Evolutionary conservation across 805 yeast genomes (phyloP).

Genomic region (Barnettozyma californica): DNA sequence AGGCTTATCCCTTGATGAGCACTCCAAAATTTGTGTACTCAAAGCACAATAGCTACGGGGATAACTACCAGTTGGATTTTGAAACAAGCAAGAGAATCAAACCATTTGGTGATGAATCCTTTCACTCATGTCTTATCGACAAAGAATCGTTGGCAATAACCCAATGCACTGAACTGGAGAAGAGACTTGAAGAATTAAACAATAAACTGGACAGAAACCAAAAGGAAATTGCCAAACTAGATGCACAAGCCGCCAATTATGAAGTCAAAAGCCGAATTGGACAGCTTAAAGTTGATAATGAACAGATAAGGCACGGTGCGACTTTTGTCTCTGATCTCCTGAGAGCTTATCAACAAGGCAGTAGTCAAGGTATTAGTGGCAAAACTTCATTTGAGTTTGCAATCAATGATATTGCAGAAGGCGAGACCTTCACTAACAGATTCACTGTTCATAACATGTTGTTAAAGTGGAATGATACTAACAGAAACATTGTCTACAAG

Average conservation of each 20-base stretch:
- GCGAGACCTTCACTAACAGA: constrained; percentile 39
- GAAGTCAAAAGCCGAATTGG: constrained; percentile 10
- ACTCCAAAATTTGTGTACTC: constrained; percentile 67
- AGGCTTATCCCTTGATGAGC: constrained; percentile 55
- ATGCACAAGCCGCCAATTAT: constrained; percentile 20
- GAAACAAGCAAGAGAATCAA: constrained; percentile 28
- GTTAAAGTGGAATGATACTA: constrained; percentile 71
- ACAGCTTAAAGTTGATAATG: constrained; percentile 22
- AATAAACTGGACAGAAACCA: constrained; percentile 31
- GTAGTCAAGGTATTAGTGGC: constrained; percentile 1
- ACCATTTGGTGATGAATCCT: constrained; percentile 48
- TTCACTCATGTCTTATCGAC: constrained; percentile 53
- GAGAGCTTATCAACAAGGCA: constrained; percentile 8
- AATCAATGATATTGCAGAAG: constrained; percentile 14
- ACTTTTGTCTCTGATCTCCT: constrained; percentile 15
- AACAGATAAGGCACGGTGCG: constrained; percentile 19
- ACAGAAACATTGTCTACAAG: constrained; percentile 58
- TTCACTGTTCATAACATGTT: constrained; percentile 69
- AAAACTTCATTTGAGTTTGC: constrained; percentile 11
- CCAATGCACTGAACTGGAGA: constrained; percentile 34
- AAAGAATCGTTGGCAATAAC: constrained; percentile 39
- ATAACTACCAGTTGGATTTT: constrained; percentile 34
- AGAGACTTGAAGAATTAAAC: constrained; percentile 14
- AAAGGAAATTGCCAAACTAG: constrained; percentile 18
- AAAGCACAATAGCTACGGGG: constrained; percentile 52